phyloP scores from a whole-genome alignment of 1,284 basidiomycete species.

The Laetiporus sulphureus region DNA sequence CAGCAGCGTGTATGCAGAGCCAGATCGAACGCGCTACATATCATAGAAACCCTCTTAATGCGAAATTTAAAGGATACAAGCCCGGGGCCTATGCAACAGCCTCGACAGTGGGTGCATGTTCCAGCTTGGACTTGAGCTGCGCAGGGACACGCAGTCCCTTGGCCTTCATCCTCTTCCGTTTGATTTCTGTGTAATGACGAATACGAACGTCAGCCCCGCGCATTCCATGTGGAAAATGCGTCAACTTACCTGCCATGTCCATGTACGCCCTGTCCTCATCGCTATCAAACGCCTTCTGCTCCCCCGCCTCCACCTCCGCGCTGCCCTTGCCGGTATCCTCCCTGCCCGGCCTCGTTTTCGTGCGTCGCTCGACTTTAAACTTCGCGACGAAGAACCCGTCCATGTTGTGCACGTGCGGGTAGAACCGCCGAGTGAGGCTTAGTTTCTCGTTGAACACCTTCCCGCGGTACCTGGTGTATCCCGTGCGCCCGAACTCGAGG shows the following conservation, averaged over 20 bases:
- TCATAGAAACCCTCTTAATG: too few species aligned
- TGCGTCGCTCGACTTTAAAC: conserved; percentile 84
- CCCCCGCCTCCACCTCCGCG: conserved; percentile 21
- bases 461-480: conserved; percentile 86
- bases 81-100: conserved; percentile 16
- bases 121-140: conserved; percentile 31
- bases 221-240: conserved; percentile 8
- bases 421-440: conserved; percentile 81
- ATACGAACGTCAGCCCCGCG: neutral
- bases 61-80: too few species aligned
- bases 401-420: conserved; percentile 91
- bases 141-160: conserved; percentile 64
- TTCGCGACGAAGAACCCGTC: conserved; percentile 99
- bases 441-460: conserved; percentile 84
- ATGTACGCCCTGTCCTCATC: conserved; percentile 67
- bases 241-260: conserved; percentile 44
- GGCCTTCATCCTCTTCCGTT: conserved; percentile 65
- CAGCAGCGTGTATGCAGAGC: too few species aligned
- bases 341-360: conserved; percentile 40
- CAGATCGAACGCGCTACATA: too few species aligned
- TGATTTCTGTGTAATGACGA: conserved; percentile 55
- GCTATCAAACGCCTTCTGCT: conserved; percentile 46
- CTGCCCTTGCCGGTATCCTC: conserved; percentile 22
- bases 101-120: conserved; percentile 15
- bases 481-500: conserved; percentile 89